Evolutionary conservation across 768 basidiomycete species (phyloP).

Genomic region (Russula earlei): DNA sequence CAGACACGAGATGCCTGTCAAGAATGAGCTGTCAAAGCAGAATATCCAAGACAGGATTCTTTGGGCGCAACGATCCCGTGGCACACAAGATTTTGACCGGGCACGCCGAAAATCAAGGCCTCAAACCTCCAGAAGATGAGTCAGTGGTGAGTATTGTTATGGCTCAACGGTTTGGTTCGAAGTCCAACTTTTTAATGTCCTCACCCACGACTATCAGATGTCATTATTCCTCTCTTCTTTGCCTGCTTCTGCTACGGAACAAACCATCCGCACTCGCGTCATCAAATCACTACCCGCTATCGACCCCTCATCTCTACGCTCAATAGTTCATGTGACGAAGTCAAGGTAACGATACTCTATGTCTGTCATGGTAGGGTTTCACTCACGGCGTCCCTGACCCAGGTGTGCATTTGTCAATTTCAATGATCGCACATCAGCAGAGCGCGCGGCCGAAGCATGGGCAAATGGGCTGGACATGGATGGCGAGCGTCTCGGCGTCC

Average conservation of each 20-base stretch:
- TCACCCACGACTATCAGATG: conserved; percentile 44
- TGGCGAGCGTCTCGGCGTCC: conserved; percentile 59
- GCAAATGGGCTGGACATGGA: conserved; percentile 86
- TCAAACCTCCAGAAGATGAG: conserved; percentile 83
- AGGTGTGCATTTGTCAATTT: conserved; percentile 98
- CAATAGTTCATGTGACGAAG: conserved; percentile 78
- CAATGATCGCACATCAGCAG: conserved; percentile 70
- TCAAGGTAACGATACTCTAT: conserved; percentile 41
- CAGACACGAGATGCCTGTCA: conserved; percentile 82
- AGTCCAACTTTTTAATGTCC: not conserved
- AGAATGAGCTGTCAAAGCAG: conserved; percentile 81
- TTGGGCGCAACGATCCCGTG: conserved; percentile 89
- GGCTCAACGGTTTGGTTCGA: not conserved
- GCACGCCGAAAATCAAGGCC: conserved; percentile 74
- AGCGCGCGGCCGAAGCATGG: conserved; percentile 82
- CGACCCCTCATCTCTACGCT: conserved; percentile 61
- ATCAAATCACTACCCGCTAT: conserved; percentile 56
- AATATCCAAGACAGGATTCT: conserved; percentile 91
- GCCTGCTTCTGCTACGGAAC: conserved; percentile 59
- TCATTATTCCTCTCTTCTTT: conserved; percentile 81
- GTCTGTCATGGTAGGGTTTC: not conserved
- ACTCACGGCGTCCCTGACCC: not conserved
- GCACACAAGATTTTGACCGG: conserved; percentile 78
- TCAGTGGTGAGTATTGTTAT: conserved; percentile 54
- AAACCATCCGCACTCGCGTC: conserved; percentile 63